phyloP scores from a whole-genome alignment of 306 rosid genomes.

The Prosopis cineraria region DNA sequence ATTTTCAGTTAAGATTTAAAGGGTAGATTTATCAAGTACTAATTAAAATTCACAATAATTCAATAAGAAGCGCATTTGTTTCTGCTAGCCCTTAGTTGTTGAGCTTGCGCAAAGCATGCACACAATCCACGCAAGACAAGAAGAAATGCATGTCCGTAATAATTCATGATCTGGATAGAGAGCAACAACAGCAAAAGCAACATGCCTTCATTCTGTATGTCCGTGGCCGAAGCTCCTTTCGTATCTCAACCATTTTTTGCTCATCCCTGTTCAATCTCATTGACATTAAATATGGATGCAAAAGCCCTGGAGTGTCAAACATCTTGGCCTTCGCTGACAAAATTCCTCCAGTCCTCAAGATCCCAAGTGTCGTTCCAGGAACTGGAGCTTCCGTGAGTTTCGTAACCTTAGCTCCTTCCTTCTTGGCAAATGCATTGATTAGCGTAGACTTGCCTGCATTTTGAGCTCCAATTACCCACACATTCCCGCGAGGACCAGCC shows the following conservation, averaged over 20 bases:
- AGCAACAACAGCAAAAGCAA: constrained; percentile 25
- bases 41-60: background rate
- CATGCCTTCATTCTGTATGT: constrained; percentile 84
- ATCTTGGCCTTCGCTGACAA: constrained; percentile 88
- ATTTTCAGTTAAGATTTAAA: constrained; percentile 15
- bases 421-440: constrained; percentile 78
- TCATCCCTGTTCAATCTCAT: constrained; percentile 85
- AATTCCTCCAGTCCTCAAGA: constrained; percentile 83
- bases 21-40: background rate
- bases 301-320: constrained; percentile 93
- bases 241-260: constrained; percentile 88
- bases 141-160: constrained; percentile 5
- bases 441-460: constrained; percentile 98
- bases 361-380: constrained; percentile 95
- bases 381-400: constrained; percentile 94
- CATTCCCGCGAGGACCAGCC: constrained; percentile 96
- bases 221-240: constrained; percentile 90
- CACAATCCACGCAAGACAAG: constrained; percentile 22
- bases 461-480: constrained; percentile 96
- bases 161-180: background rate
- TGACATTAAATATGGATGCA: constrained; percentile 79
- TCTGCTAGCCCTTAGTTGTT: constrained; percentile 11
- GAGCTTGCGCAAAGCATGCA: constrained; percentile 18
- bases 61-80: background rate
- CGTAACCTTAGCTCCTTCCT: constrained; percentile 72